These are phyloP conservation scores for Ceratocystis huliohia DNA, from an alignment of 2,329 filamentous ascomycete genomes.

Conservation along the genomic window DNA sequence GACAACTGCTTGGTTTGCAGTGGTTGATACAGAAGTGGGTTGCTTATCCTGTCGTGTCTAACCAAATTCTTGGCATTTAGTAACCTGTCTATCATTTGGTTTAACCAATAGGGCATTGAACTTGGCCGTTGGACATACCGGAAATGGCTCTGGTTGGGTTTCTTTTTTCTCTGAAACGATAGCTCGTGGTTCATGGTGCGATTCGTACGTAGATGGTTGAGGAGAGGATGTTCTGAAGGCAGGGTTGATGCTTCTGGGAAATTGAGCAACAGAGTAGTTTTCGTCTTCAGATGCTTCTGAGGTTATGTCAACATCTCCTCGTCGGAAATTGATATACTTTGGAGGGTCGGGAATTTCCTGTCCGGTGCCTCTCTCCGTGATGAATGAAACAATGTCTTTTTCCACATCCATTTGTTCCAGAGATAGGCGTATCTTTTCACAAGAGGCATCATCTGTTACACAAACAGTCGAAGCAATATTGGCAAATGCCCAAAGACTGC, in stretches of 20 bases:
- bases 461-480: constrained; percentile 96
- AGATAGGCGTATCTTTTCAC: constrained; percentile 87
- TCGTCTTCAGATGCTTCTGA: constrained; percentile 81
- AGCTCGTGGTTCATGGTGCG: constrained; percentile 76
- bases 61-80: neutral
- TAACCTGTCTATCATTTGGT: neutral
- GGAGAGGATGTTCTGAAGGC: constrained; percentile 93
- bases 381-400: constrained; percentile 83
- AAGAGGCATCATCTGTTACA: constrained; percentile 91
- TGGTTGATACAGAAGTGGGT: neutral
- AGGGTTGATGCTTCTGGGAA: constrained; percentile 87
- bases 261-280: constrained; percentile 87
- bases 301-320: constrained; percentile 71
- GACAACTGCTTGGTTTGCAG: neutral
- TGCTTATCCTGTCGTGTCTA: constrained; percentile 9
- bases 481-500: constrained; percentile 93
- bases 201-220: constrained; percentile 83
- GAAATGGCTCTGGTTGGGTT: constrained; percentile 6
- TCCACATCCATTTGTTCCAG: constrained; percentile 94
- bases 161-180: constrained; percentile 39
- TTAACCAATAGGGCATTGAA: neutral
- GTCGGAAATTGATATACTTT: constrained; percentile 97
- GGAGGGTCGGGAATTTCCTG: constrained; percentile 96
- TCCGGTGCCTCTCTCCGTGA: constrained; percentile 76
- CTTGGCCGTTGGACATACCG: neutral